A percentile compares a stretch with the other conserved stretches of the same genome.
Conservation (phyloP, 768 basidiomycete genomes). For the Leccinum variicolor region DNA sequence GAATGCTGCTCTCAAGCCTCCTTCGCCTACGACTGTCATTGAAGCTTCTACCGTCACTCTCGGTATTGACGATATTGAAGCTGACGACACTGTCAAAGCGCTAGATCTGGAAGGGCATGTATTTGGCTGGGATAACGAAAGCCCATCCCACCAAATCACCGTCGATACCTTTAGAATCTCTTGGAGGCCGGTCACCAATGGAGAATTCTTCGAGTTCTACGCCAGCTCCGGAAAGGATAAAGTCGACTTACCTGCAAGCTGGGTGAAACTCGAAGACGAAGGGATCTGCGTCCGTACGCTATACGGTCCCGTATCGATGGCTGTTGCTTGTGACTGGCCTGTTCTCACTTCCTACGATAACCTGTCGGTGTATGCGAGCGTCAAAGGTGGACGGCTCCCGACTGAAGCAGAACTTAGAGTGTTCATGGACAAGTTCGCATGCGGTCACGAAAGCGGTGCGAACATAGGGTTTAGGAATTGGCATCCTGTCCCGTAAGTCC, state of each 20-base stretch:
- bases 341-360: constrained; percentile 75
- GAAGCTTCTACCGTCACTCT: constrained; percentile 58
- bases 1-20: constrained; percentile 43
- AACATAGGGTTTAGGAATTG: constrained; percentile 91
- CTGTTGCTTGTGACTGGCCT: constrained; percentile 82
- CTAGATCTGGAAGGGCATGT: constrained; percentile 52
- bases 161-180: constrained; percentile 74
- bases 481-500: constrained; percentile 85
- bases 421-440: constrained; percentile 73
- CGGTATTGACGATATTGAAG: constrained; percentile 84
- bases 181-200: constrained; percentile 86
- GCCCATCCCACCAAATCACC: constrained; percentile 57
- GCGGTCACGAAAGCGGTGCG: constrained; percentile 70
- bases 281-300: constrained; percentile 69
- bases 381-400: constrained; percentile 91
- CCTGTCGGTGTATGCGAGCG: constrained; percentile 74
- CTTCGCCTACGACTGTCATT: constrained; percentile 47
- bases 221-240: constrained; percentile 39
- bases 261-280: constrained; percentile 16
- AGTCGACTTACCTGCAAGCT: constrained; percentile 32
- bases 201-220: constrained; percentile 76
- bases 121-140: constrained; percentile 96
- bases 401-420: constrained; percentile 83
- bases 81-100: constrained; percentile 48
- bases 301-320: constrained; percentile 80